Conservation (phyloP, 208 protist genomes). For the Trichomonas gallinae region DNA sequence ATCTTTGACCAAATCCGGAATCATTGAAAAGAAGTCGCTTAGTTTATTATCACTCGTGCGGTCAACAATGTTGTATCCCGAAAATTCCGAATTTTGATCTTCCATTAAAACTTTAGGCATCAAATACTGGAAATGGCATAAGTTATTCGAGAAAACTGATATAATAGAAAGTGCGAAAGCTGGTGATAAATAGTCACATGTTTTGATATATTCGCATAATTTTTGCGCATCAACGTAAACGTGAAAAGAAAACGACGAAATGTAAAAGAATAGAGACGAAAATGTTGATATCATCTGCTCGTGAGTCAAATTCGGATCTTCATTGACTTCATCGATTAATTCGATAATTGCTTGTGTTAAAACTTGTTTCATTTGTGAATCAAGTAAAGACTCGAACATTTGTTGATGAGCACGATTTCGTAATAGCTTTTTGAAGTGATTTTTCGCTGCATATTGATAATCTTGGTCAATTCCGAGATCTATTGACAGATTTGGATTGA, state of each 20-base stretch:
- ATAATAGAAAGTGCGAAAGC: background rate
- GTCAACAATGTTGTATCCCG: background rate
- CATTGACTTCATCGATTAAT: background rate
- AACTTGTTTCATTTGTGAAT: background rate
- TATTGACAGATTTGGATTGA: background rate
- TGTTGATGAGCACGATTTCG: background rate
- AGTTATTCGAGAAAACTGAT: background rate
- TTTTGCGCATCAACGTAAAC: background rate
- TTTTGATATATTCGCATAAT: background rate
- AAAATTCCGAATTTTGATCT: background rate
- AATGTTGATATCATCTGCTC: background rate
- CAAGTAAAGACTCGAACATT: background rate
- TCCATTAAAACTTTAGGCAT: background rate
- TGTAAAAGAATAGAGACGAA: background rate
- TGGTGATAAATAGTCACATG: background rate
- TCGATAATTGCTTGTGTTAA: conserved; percentile 21
- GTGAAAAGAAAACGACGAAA: background rate
- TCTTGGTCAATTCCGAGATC: background rate
- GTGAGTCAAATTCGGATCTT: background rate
- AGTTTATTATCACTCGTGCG: background rate
- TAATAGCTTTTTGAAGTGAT: background rate
- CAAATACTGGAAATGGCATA: background rate
- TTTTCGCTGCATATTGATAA: background rate
- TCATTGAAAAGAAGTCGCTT: background rate
- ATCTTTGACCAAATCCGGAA: background rate